phyloP scores from a whole-genome alignment of 345 rosid genomes.

The Eucalyptus viminalis region DNA sequence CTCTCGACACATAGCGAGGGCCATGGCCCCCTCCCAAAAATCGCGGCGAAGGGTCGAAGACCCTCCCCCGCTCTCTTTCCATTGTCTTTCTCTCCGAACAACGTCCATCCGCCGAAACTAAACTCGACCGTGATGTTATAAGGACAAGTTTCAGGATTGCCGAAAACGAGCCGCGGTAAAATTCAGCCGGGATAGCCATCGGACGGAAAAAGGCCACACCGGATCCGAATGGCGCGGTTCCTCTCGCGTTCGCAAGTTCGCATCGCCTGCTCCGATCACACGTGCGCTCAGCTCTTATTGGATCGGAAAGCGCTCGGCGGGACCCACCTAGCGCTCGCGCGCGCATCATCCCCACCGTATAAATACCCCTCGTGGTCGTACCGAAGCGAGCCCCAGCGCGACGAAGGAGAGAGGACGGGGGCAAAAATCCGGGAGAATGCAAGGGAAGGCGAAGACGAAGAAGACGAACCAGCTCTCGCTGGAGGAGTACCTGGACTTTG shows the following conservation, averaged over 20 bases:
- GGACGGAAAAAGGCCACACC: background rate
- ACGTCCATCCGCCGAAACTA: background rate
- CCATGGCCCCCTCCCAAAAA: no score
- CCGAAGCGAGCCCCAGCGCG: background rate
- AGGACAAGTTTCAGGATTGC: background rate
- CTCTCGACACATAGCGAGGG: no score
- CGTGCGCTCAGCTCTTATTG: background rate
- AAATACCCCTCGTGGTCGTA: background rate
- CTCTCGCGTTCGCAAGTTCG: background rate
- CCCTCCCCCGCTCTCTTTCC: no score
- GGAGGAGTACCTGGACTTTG: slow-evolving; percentile 15
- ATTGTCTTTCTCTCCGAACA: no score
- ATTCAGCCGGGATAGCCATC: background rate
- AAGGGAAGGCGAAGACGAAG: background rate
- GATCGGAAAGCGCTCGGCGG: background rate
- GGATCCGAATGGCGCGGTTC: background rate
- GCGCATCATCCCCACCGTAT: background rate
- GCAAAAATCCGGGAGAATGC: background rate
- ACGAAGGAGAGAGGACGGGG: background rate
- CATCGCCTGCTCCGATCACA: background rate
- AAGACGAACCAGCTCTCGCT: background rate
- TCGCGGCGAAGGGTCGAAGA: no score
- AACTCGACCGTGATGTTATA: background rate
- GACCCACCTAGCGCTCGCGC: background rate
- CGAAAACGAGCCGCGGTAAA: background rate